Conservation (phyloP, 352 stramenopile genomes). For the Blastocystis sp. region DNA sequence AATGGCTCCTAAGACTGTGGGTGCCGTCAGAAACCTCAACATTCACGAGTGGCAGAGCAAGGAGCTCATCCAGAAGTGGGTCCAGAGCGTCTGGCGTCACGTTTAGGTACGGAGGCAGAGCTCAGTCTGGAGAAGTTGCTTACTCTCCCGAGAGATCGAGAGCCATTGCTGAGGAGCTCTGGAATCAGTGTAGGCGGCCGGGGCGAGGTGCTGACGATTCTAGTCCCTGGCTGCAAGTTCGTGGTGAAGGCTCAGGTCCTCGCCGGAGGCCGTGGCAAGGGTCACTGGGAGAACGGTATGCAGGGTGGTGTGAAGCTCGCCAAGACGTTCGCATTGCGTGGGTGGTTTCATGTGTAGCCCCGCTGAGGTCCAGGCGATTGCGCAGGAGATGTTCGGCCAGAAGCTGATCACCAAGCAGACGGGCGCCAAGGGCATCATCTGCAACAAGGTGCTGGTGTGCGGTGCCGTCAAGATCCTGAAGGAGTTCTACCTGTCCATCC, state of each 20-base stretch:
- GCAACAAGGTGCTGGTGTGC: conserved; percentile 78
- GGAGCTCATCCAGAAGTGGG: conserved; percentile 87
- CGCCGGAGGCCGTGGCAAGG: conserved; percentile 88
- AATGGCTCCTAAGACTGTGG: conserved; percentile 68
- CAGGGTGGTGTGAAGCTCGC: conserved; percentile 82
- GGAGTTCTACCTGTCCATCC: conserved; percentile 96
- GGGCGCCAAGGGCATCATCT: conserved; percentile 72
- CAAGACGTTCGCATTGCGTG: conserved; percentile 79
- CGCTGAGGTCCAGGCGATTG: conserved; percentile 71
- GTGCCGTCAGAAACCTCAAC: conserved; percentile 80
- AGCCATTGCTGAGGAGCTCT: conserved; percentile 85
- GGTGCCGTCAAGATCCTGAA: conserved; percentile 87
- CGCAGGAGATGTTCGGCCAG: conserved; percentile 72
- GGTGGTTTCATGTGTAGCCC: conserved; percentile 21
- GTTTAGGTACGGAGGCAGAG: conserved; percentile 78
- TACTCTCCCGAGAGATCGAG: conserved; percentile 74
- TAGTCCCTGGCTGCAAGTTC: conserved; percentile 70
- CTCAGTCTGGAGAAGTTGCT: conserved; percentile 73
- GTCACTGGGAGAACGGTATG: conserved; percentile 86
- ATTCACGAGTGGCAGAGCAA: conserved; percentile 89
- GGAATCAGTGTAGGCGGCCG: conserved; percentile 61
- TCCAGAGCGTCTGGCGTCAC: conserved; percentile 77
- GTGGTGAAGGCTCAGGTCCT: conserved; percentile 89
- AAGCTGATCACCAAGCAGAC: conserved; percentile 74
- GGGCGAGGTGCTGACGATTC: neutral